These are phyloP conservation scores for Lactifluus echinatus DNA, from an alignment of 768 basidiomycete genomes.

Conservation along the genomic window DNA sequence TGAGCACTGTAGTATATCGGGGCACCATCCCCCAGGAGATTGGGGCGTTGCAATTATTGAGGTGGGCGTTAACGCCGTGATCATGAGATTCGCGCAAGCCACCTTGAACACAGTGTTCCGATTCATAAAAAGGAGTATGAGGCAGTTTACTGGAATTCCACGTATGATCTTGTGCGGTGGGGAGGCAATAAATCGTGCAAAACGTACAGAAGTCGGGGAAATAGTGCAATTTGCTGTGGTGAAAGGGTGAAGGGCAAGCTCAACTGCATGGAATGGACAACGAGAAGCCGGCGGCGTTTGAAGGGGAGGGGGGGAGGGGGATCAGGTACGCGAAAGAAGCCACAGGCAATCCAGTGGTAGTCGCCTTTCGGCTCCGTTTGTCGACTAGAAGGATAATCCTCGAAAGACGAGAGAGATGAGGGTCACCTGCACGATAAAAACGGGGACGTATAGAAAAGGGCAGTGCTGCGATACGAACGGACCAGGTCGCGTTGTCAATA, in stretches of 20 bases:
- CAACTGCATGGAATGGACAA: not conserved
- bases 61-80: not conserved
- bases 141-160: not conserved
- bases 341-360: not conserved
- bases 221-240: not conserved
- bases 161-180: not conserved
- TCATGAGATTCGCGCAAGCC: not conserved
- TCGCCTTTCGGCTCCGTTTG: not conserved
- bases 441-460: too few relatives aligned
- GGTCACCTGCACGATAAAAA: too few relatives aligned
- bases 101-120: not conserved
- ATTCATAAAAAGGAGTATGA: not conserved
- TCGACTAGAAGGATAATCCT: not conserved
- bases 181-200: not conserved
- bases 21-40: not conserved
- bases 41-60: not conserved
- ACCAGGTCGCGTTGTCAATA: not conserved
- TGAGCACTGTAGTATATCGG: not conserved
- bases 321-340: constrained; percentile 1
- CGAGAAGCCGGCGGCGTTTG: not conserved
- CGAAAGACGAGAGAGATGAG: too few relatives aligned
- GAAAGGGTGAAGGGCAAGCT: not conserved
- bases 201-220: not conserved
- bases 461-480: not conserved
- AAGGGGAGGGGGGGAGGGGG: not conserved